phyloP scores from a whole-genome alignment of 1,284 basidiomycete species.

The Xerocomus cyaneibrunnescens region DNA sequence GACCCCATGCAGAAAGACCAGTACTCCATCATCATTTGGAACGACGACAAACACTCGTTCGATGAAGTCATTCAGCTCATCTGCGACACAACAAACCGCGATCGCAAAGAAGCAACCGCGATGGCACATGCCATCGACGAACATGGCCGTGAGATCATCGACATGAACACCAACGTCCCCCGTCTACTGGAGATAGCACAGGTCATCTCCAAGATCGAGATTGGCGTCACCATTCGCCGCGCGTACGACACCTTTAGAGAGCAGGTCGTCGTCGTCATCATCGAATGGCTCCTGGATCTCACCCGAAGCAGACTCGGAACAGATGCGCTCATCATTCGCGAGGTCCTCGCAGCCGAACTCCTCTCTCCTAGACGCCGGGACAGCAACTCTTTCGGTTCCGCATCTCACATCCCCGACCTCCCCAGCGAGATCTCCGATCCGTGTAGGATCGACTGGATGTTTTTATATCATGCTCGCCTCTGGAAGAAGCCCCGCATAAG shows the following conservation, averaged over 20 bases:
- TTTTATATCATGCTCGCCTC: slow-evolving; percentile 75
- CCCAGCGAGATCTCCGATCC: slow-evolving; percentile 54
- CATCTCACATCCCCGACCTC: slow-evolving; percentile 40
- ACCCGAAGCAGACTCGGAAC: slow-evolving; percentile 67
- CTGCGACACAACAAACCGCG: slow-evolving; percentile 61
- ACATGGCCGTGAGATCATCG: slow-evolving; percentile 83
- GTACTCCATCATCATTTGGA: slow-evolving; percentile 90
- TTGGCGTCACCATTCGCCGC: slow-evolving; percentile 87
- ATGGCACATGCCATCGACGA: slow-evolving; percentile 76
- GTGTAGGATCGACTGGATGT: slow-evolving; percentile 69
- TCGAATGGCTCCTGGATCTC: slow-evolving; percentile 86
- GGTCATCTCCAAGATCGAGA: slow-evolving; percentile 83
- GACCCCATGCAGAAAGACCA: slow-evolving; percentile 78
- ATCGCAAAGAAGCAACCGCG: slow-evolving; percentile 62
- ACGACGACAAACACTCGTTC: slow-evolving; percentile 97
- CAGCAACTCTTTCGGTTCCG: slow-evolving; percentile 36
- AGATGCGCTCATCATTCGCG: slow-evolving; percentile 67
- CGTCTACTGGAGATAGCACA: slow-evolving; percentile 80
- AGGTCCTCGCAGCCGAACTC: slow-evolving; percentile 73
- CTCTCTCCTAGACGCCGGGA: slow-evolving; percentile 58
- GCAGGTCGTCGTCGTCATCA: slow-evolving; percentile 78
- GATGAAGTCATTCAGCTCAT: slow-evolving; percentile 86
- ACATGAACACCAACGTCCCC: slow-evolving; percentile 68
- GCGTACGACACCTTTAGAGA: slow-evolving; percentile 91
- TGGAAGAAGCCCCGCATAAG: slow-evolving; percentile 84